Evolutionary conservation across 768 basidiomycete species (phyloP).

Genomic region (Podaxis pistillaris): DNA sequence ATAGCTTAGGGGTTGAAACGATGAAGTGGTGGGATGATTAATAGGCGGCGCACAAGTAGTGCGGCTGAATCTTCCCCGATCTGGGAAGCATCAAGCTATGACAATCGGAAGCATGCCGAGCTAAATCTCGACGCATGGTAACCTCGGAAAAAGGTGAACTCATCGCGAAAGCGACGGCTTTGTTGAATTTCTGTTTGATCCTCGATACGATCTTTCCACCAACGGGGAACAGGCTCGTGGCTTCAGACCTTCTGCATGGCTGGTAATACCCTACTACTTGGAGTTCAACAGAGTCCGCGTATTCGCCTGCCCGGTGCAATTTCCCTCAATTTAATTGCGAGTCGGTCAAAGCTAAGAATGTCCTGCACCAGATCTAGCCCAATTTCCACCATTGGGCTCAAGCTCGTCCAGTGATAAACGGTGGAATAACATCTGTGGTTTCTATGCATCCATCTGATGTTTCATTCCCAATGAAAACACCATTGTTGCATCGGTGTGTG

Average conservation of each 20-base stretch:
- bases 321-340: not conserved
- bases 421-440: too few relatives aligned
- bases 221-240: slow-evolving; percentile 58
- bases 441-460: slow-evolving; percentile 32
- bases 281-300: slow-evolving; percentile 52
- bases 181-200: slow-evolving; percentile 50
- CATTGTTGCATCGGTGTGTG: slow-evolving; percentile 65
- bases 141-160: slow-evolving; percentile 22
- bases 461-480: slow-evolving; percentile 67
- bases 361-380: slow-evolving; percentile 69
- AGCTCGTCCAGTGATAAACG: slow-evolving; percentile 83
- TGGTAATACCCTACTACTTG: slow-evolving; percentile 75
- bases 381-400: slow-evolving; percentile 85
- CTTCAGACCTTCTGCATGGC: slow-evolving; percentile 62
- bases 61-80: slow-evolving; percentile 51
- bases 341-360: not conserved
- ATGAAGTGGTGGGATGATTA: not conserved
- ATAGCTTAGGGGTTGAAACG: not conserved
- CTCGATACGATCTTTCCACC: slow-evolving; percentile 62
- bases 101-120: slow-evolving; percentile 13
- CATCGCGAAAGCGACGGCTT: slow-evolving; percentile 72
- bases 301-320: slow-evolving; percentile 47
- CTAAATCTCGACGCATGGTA: not conserved
- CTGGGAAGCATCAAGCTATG: slow-evolving; percentile 60
- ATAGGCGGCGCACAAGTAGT: slow-evolving; percentile 47